Conservation (phyloP, 306 rosid species). For the Casuarina equisetifolia region DNA sequence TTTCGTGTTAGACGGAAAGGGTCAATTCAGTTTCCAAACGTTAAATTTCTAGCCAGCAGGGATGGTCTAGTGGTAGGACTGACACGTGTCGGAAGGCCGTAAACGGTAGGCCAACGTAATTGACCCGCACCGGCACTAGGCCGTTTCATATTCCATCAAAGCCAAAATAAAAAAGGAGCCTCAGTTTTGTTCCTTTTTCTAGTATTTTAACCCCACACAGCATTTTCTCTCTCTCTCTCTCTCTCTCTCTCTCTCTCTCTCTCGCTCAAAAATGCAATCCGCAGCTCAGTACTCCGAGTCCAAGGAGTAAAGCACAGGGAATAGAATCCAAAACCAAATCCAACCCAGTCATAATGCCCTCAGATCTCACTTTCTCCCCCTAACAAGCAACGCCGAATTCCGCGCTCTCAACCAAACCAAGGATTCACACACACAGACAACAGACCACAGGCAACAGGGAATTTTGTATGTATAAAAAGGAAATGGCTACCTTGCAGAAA, state of each 20-base stretch:
- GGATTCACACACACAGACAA: neutral
- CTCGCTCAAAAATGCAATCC: constrained; percentile 7
- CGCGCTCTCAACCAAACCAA: neutral
- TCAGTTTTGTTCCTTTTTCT: neutral
- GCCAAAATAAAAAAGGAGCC: neutral
- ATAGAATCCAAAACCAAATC: constrained; percentile 2
- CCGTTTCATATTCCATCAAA: neutral
- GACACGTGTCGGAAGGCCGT: no score
- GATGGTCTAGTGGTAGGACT: no score
- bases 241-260: constrained; percentile 13
- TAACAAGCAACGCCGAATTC: constrained; percentile 16
- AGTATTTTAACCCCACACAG: neutral
- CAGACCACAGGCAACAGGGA: neutral
- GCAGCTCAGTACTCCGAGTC: constrained; percentile 13
- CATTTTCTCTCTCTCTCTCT: neutral
- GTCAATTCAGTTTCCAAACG: no score
- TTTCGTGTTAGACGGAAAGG: no score
- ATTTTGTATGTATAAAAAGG: neutral
- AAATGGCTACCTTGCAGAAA: constrained; percentile 67
- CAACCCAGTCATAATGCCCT: constrained; percentile 25
- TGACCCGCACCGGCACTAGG: neutral
- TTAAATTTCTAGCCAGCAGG: no score
- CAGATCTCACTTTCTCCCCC: constrained; percentile 61
- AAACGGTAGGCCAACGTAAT: neutral
- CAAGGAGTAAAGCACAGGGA: constrained; percentile 24